These are phyloP conservation scores for Brettanomyces bruxellensis DNA, from an alignment of 805 yeast genomes.

Conservation along the genomic window DNA sequence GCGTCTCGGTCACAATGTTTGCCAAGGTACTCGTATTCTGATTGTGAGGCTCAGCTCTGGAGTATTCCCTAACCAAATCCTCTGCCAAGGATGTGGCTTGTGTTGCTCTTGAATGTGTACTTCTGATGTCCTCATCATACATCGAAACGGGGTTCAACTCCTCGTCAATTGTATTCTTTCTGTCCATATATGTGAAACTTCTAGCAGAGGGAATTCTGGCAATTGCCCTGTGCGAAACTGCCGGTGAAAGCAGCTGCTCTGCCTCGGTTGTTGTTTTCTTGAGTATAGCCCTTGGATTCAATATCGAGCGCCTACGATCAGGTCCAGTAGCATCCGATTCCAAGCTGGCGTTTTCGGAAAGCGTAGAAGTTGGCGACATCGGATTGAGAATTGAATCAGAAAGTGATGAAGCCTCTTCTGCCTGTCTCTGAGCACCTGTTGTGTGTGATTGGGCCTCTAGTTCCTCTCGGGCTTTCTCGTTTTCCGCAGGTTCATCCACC, in stretches of 20 bases:
- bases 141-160: conserved; percentile 2
- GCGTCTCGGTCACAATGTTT: conserved; percentile 25
- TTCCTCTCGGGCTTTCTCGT: not conserved
- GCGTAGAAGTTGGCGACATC: not conserved
- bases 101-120: not conserved
- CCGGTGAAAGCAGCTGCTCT: not conserved
- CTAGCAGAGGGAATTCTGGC: conserved; percentile 26
- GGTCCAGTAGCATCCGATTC: not conserved
- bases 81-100: conserved; percentile 15
- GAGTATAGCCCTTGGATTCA: not conserved
- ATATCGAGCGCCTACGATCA: not conserved
- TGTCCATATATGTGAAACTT: conserved; percentile 1
- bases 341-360: not conserved
- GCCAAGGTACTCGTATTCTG: conserved; percentile 18
- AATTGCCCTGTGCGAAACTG: conserved; percentile 5
- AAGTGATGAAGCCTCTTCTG: not conserved
- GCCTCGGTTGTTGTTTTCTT: not conserved
- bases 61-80: conserved; percentile 26
- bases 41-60: conserved; percentile 26
- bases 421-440: not conserved
- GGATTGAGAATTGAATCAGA: not conserved
- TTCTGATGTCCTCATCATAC: not conserved
- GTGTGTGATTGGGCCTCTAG: not conserved
- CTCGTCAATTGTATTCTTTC: not conserved
- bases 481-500: not conserved